phyloP scores from a whole-genome alignment of 179 eudicot genomes.

The Heliamphora ciliata region DNA sequence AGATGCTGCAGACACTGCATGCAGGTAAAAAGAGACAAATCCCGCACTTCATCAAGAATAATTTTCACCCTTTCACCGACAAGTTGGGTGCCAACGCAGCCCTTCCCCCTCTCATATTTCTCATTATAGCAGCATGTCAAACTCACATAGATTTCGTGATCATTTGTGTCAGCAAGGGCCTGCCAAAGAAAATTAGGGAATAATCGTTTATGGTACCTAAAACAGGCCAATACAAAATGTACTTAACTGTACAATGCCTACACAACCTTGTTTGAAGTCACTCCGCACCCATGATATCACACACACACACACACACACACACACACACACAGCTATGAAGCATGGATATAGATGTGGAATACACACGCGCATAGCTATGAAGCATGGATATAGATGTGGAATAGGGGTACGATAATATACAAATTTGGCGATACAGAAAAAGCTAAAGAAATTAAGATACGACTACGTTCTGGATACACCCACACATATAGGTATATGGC shows the following conservation, averaged over 20 bases:
- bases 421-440: no score
- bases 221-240: neutral
- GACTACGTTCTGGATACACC: no score
- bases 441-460: no score
- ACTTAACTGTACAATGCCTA: neutral
- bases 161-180: slow-evolving; percentile 79
- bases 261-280: neutral
- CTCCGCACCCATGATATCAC: neutral
- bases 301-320: no score
- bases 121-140: slow-evolving; percentile 69
- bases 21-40: slow-evolving; percentile 60
- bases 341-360: no score
- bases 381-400: no score
- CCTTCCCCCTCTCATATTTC: slow-evolving; percentile 57
- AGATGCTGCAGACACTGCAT: slow-evolving; percentile 75
- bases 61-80: slow-evolving; percentile 85
- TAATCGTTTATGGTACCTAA: neutral
- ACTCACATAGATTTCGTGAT: slow-evolving; percentile 78
- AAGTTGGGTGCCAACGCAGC: slow-evolving; percentile 89
- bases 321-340: no score
- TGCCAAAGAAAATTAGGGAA: slow-evolving; percentile 25
- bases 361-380: no score
- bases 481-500: no score
- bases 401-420: no score
- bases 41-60: slow-evolving; percentile 74